phyloP scores from a whole-genome alignment of 495 filamentous ascomycete genomes.

The Barbatosphaeria neglecta region DNA sequence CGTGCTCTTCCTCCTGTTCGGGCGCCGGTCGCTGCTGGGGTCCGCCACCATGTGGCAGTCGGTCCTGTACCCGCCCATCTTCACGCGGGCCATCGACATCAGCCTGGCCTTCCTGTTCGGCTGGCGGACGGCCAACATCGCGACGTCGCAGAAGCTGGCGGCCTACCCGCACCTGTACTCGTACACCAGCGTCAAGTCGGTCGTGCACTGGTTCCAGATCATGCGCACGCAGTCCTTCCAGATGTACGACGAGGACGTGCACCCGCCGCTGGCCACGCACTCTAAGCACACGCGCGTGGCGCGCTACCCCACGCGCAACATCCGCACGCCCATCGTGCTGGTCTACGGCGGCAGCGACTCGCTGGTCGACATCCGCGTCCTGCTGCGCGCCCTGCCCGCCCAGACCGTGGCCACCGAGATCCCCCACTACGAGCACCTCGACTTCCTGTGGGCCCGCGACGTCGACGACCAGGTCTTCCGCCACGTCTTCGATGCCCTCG shows the following conservation, averaged over 20 bases:
- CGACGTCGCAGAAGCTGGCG: conserved; percentile 78
- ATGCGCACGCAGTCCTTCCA: conserved; percentile 91
- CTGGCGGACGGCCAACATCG: conserved; percentile 83
- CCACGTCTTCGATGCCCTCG: conserved; percentile 78
- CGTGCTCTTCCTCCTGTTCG: conserved; percentile 87
- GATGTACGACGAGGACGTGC: conserved; percentile 94
- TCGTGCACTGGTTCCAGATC: conserved; percentile 99
- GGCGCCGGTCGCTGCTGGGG: conserved; percentile 82
- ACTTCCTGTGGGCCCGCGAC: conserved; percentile 91
- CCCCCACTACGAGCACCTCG: conserved; percentile 87
- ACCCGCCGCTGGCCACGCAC: conserved; percentile 31
- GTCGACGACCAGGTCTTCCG: conserved; percentile 77
- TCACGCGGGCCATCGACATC: conserved; percentile 77
- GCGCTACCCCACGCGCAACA: conserved; percentile 91
- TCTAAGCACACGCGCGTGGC: conserved; percentile 69
- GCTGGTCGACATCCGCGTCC: conserved; percentile 85
- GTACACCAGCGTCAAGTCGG: conserved; percentile 87
- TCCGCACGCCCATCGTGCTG: conserved; percentile 87
- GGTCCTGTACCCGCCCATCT: conserved; percentile 89
- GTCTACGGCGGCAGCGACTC: conserved; percentile 90
- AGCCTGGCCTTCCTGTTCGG: conserved; percentile 74
- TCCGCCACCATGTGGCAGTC: conserved; percentile 97
- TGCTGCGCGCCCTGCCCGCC: conserved; percentile 75
- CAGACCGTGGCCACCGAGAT: conserved; percentile 77
- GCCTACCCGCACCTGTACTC: conserved; percentile 96